Evolutionary conservation across 116 monocot species (phyloP).

Genomic region (Iris pallida): DNA sequence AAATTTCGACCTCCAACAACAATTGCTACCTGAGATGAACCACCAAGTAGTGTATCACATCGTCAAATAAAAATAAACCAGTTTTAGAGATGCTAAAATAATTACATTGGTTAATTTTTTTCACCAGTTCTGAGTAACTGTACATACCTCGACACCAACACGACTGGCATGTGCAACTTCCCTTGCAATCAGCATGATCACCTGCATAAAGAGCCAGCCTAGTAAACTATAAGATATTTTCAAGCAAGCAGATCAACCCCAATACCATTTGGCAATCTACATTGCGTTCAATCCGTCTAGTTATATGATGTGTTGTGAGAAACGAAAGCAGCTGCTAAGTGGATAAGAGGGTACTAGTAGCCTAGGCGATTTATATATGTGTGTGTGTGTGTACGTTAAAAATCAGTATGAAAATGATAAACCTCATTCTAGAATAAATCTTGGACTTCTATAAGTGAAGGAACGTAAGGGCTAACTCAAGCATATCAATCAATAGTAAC

Average conservation of each 20-base stretch:
- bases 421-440: too few relatives aligned
- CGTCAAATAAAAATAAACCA: neutral
- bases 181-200: conserved; percentile 75
- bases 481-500: too few relatives aligned
- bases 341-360: too few relatives aligned
- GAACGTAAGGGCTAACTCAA: too few relatives aligned
- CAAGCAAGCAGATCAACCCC: neutral
- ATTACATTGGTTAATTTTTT: neutral
- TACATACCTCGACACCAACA: conserved; percentile 77
- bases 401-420: too few relatives aligned
- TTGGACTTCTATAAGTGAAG: too few relatives aligned
- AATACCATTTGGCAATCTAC: neutral
- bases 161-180: conserved; percentile 82
- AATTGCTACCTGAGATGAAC: conserved; percentile 69
- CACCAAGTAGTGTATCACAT: neutral
- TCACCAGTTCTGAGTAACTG: neutral
- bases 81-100: neutral
- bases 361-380: too few relatives aligned
- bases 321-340: too few relatives aligned
- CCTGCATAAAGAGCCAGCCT: conserved; percentile 38
- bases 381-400: too few relatives aligned
- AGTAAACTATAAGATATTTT: neutral
- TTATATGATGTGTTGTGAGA: neutral
- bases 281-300: neutral
- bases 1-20: conserved; percentile 99